Percentiles rank a stretch among this genome's conserved stretches.
phyloP scores from a whole-genome alignment of 1,284 basidiomycete genomes.

The Marasmius tenuissimus region DNA sequence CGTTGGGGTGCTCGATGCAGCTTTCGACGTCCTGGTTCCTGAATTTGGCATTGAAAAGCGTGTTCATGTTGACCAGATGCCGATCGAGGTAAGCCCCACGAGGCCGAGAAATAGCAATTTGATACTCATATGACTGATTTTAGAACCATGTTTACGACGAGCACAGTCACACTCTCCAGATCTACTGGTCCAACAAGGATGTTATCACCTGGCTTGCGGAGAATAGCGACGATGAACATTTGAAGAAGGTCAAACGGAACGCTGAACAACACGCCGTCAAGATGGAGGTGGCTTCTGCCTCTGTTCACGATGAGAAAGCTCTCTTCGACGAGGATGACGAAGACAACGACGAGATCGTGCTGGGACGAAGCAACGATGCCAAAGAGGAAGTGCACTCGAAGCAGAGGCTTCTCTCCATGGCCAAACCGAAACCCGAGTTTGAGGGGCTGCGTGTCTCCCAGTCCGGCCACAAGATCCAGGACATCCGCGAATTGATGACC shows the following conservation, averaged over 20 bases:
- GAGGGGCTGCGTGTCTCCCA: constrained; percentile 74
- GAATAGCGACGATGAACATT: constrained; percentile 90
- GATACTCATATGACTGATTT: constrained; percentile 10
- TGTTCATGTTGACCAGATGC: constrained; percentile 98
- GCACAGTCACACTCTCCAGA: constrained; percentile 83
- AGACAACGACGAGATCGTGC: constrained; percentile 76
- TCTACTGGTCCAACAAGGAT: constrained; percentile 90
- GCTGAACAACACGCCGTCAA: constrained; percentile 82
- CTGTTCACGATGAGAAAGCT: constrained; percentile 82
- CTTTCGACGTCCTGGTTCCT: constrained; percentile 92
- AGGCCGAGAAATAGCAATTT: background rate
- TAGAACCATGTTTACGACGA: constrained; percentile 95
- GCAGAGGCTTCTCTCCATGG: constrained; percentile 77
- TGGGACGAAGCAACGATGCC: constrained; percentile 58
- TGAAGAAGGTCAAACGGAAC: constrained; percentile 89
- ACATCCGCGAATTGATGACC: constrained; percentile 86
- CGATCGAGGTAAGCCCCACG: constrained; percentile 73
- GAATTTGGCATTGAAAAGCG: constrained; percentile 98
- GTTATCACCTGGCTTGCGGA: constrained; percentile 94
- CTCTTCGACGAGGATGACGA: constrained; percentile 86
- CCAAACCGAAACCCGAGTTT: constrained; percentile 71
- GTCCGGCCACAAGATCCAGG: constrained; percentile 88
- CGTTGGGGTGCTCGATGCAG: constrained; percentile 90
- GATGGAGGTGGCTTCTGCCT: constrained; percentile 82
- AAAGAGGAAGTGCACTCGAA: constrained; percentile 59